Evolutionary conservation across 106 monocot species (phyloP).

Genomic region (Agapanthus africanus): DNA sequence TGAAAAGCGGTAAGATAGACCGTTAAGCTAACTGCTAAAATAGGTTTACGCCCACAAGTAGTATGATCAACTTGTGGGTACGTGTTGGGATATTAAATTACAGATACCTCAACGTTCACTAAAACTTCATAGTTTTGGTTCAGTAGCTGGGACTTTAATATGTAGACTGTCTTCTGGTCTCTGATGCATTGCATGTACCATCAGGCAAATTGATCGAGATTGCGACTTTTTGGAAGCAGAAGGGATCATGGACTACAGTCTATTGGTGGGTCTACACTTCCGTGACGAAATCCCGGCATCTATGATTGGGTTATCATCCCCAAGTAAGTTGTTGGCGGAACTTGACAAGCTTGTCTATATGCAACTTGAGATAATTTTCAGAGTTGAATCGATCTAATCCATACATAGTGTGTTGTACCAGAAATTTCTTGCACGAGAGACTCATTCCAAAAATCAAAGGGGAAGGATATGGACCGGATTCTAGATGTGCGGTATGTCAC

Average conservation of each 20-base stretch:
- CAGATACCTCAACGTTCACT: background rate
- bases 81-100: background rate
- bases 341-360: background rate
- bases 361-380: too few relatives aligned
- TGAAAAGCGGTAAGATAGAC: too few relatives aligned
- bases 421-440: constrained; percentile 11
- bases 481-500: constrained; percentile 50
- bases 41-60: background rate
- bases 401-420: background rate
- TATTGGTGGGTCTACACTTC: constrained; percentile 76
- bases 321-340: constrained; percentile 33
- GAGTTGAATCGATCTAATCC: constrained; percentile 3
- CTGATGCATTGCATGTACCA: background rate
- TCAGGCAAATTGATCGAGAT: constrained; percentile 68
- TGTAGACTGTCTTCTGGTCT: background rate
- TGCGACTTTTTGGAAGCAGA: constrained; percentile 79
- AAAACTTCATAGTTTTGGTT: background rate
- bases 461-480: too few relatives aligned
- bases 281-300: constrained; percentile 38
- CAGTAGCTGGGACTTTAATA: background rate
- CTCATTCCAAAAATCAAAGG: constrained; percentile 19
- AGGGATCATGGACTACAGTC: constrained; percentile 89
- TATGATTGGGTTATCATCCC: constrained; percentile 31
- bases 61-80: background rate
- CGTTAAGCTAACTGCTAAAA: background rate